phyloP scores from a whole-genome alignment of 1,284 basidiomycete genomes.

The Irpex sp. region DNA sequence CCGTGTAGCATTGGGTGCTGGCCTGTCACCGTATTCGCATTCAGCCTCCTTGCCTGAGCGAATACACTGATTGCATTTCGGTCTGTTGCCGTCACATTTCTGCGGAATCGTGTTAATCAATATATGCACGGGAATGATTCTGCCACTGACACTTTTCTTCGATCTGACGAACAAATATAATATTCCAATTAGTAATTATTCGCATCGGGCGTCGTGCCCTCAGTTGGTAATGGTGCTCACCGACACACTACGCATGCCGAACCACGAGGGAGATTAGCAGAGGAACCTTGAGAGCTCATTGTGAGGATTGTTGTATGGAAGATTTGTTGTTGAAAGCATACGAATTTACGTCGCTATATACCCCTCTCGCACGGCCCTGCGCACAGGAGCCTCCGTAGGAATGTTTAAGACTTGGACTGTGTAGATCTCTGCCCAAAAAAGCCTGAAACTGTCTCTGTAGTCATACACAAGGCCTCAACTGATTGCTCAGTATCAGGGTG shows the following conservation, averaged over 20 bases:
- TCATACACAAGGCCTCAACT: neutral
- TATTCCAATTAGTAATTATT: no score
- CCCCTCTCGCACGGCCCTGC: neutral
- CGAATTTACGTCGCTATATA: neutral
- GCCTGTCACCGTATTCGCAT: slow-evolving; percentile 12
- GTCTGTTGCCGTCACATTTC: slow-evolving; percentile 17
- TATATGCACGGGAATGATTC: neutral
- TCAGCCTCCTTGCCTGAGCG: slow-evolving; percentile 13
- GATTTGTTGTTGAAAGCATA: neutral
- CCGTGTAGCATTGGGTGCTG: slow-evolving; percentile 11
- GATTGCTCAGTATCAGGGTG: neutral
- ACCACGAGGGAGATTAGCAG: slow-evolving; percentile 13
- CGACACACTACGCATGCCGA: slow-evolving; percentile 16
- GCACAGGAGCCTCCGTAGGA: neutral
- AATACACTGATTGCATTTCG: slow-evolving; percentile 15
- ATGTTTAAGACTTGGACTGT: neutral
- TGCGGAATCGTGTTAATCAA: neutral
- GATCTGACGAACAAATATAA: neutral
- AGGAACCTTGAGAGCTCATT: slow-evolving; percentile 6
- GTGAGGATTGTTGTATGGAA: neutral
- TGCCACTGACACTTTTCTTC: slow-evolving; percentile 14
- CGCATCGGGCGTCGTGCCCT: neutral
- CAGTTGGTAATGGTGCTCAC: neutral
- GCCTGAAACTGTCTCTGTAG: neutral
- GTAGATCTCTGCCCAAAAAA: neutral